These are phyloP conservation scores for Colletotrichum endophyticum DNA, from an alignment of 2,329 filamentous ascomycete genomes.

Conservation along the genomic window DNA sequence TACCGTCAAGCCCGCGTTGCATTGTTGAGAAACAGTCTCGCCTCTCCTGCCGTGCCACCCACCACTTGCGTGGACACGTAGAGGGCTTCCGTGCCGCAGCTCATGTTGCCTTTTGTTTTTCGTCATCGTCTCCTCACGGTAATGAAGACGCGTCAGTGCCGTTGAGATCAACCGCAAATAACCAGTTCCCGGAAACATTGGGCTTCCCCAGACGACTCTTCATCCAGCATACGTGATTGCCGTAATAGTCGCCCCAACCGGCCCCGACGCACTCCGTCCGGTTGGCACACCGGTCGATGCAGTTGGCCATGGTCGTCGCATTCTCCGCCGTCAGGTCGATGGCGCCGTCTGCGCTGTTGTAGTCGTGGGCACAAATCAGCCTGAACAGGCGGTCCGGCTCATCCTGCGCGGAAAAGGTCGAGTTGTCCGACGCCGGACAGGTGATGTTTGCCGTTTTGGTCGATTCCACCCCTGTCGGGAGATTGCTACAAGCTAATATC, in stretches of 20 bases:
- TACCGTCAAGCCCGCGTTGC: not conserved
- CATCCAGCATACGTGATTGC: conserved; percentile 24
- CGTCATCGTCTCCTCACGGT: not conserved
- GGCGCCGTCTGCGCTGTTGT: conserved; percentile 18
- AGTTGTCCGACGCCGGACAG: conserved; percentile 21
- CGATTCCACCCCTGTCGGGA: not conserved
- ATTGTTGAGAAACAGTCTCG: not conserved
- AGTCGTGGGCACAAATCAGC: conserved; percentile 24
- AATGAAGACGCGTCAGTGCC: not conserved
- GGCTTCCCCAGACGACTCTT: conserved; percentile 22
- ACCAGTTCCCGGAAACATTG: conserved; percentile 9
- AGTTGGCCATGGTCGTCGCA: conserved; percentile 22
- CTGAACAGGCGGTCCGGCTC: conserved; percentile 9
- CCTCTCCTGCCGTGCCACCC: not conserved
- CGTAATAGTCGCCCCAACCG: conserved; percentile 24
- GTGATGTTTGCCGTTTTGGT: conserved; percentile 14
- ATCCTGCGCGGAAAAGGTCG: conserved; percentile 7
- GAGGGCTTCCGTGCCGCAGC: not conserved
- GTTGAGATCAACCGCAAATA: conserved; percentile 12
- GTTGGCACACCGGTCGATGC: conserved; percentile 27
- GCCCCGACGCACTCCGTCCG: conserved; percentile 22
- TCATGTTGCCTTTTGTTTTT: not conserved
- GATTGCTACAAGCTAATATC: not conserved
- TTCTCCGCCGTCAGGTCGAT: conserved; percentile 14
- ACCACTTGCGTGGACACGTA: not conserved